Base-by-base conservation (phyloP, 768 basidiomycete genomes). In the Leccinum boreale region DNA sequence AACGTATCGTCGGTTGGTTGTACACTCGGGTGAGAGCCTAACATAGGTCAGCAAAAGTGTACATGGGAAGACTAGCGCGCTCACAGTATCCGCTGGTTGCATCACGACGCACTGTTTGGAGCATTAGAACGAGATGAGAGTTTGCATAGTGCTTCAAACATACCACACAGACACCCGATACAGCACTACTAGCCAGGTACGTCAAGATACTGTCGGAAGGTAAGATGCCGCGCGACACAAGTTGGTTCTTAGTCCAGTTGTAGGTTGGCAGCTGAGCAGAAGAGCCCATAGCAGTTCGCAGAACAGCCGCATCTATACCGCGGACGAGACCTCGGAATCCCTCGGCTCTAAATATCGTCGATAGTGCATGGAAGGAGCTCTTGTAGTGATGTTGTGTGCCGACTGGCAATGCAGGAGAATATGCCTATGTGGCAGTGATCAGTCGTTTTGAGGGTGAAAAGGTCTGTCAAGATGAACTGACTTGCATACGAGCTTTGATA, bases 401-500 rank as follows among this genome's bases (percentile, higher is more conserved):
- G 53, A 99, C 92, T 8, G 97, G 96, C 11, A 98, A 79, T 42
- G 87, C 85, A 7, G 96, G 94, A 1, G 95, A 98, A 75, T 94
- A 99, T 28, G 97, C 97, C 88, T 91, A 54, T 9, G 39, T 19
- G 36, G 26, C 12, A n/a, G 49, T 26, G 21, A 47, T 61, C 45
- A 58, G 35, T 35, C 46, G 39, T 24, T n/a, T 49, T 58, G 21
- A 3, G 51, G 23, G n/a, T 17, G 44, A 31, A 52, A 47, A 44
- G 19, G 3, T n/a, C 1, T 14, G 17, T 21, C 1, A 8, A 23
- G 48, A 12, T 46, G 15, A 9, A 52, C 64, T 56, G 17, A 87
- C 89, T 81, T 99, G 97, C 90, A 99, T 98, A 47, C 97, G 85
- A 5, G 97, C 97, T 76, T 99, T 99, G 69, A 99, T 85, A 56